These are phyloP conservation scores for Solanum chiquidenum DNA, from an alignment of 257 asterid species.

Conservation along the genomic window DNA sequence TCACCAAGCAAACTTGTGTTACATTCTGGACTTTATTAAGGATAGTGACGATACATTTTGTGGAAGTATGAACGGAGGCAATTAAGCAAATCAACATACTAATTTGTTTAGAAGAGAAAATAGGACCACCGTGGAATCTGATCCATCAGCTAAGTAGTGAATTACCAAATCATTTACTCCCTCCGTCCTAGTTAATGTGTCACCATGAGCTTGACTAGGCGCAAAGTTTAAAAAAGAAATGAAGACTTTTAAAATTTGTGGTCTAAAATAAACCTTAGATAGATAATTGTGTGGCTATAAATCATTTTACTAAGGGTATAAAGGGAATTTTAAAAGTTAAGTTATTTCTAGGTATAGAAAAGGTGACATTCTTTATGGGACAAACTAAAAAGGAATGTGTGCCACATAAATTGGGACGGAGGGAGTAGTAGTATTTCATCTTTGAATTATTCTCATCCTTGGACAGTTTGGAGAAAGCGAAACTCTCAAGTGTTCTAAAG, in stretches of 20 bases:
- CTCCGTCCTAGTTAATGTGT: neutral
- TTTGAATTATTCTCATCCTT: neutral
- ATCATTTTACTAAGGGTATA: neutral
- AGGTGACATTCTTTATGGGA: neutral
- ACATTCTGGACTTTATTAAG: neutral
- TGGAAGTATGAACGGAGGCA: neutral
- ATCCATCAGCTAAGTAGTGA: neutral
- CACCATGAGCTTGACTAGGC: neutral
- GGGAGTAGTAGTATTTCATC: neutral
- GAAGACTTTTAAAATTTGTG: neutral
- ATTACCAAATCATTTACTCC: neutral
- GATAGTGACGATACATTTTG: neutral
- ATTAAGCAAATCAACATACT: neutral
- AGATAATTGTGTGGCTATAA: neutral
- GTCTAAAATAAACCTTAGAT: neutral
- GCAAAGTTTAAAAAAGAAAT: no score
- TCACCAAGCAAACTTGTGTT: neutral
- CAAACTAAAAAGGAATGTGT: neutral
- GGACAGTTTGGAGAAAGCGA: neutral
- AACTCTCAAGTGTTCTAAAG: neutral
- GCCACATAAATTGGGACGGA: neutral
- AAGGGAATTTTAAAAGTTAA: neutral
- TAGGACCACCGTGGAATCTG: neutral
- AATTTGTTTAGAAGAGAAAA: neutral
- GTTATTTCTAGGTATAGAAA: neutral